A percentile compares a stretch with the other conserved stretches of the same genome.
Conservation (phyloP, 352 stramenopile species). For the Pythium inflatum region DNA sequence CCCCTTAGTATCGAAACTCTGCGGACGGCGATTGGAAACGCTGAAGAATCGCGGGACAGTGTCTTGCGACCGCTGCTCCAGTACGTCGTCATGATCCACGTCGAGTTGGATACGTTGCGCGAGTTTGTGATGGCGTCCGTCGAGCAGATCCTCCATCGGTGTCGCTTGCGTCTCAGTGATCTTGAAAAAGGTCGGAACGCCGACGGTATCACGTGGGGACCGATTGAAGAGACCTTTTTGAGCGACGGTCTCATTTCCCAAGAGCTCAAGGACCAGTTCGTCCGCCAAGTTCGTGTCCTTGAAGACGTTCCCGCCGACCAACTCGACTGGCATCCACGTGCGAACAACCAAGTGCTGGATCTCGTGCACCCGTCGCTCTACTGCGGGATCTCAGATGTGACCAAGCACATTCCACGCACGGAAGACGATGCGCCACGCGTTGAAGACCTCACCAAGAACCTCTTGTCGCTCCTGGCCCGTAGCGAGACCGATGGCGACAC, state of each 20-base stretch:
- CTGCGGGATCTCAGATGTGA: not conserved
- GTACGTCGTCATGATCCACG: not conserved
- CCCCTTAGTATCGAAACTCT: not conserved
- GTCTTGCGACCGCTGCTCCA: not conserved
- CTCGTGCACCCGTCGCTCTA: constrained; percentile 56
- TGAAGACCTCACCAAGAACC: too few species aligned
- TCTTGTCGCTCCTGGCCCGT: not conserved
- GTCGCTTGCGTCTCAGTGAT: not conserved
- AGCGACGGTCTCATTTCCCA: constrained; percentile 35
- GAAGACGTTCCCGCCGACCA: constrained; percentile 42
- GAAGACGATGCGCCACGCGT: not conserved
- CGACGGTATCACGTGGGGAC: not conserved
- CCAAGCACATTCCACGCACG: not conserved
- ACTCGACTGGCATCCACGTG: constrained; percentile 43
- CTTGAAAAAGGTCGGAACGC: not conserved
- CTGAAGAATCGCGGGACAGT: not conserved
- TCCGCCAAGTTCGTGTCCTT: constrained; percentile 27
- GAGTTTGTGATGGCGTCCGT: not conserved
- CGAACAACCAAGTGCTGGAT: constrained; percentile 52
- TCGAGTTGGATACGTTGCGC: not conserved
- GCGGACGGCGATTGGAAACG: not conserved
- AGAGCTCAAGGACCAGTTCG: constrained; percentile 38
- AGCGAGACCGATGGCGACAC: not conserved
- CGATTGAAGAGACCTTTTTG: constrained; percentile 5
- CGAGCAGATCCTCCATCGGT: not conserved